phyloP scores from a whole-genome alignment of 495 filamentous ascomycete species.

The Podospora appendiculata region DNA sequence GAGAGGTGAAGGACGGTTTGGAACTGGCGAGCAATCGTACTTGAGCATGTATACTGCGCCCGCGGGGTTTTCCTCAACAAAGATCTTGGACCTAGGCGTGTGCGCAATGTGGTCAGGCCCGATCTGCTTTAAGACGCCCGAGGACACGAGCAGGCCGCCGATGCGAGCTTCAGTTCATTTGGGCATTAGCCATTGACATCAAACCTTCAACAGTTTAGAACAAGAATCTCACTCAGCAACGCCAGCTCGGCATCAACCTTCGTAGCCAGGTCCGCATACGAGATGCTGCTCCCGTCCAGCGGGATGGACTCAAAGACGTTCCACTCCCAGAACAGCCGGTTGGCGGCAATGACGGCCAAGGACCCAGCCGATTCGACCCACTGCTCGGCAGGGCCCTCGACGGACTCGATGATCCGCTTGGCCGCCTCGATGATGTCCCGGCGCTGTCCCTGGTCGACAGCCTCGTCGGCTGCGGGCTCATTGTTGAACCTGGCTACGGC shows the following conservation, averaged over 20 bases:
- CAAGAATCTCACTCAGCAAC: neutral
- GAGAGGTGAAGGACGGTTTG: too few relatives aligned
- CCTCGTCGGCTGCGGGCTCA: neutral
- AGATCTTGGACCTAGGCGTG: neutral
- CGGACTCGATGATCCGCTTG: neutral
- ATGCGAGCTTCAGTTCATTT: neutral
- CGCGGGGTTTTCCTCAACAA: neutral
- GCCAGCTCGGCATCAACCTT: neutral
- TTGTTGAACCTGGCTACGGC: neutral
- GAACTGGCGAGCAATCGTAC: neutral
- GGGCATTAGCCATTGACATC: too few relatives aligned
- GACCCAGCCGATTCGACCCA: neutral
- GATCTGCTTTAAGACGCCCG: neutral
- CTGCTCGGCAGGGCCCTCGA: neutral
- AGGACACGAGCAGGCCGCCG: neutral
- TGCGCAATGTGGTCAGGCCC: conserved; percentile 2
- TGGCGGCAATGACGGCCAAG: neutral
- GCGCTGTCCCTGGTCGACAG: neutral
- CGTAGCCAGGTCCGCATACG: neutral
- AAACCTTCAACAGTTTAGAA: neutral
- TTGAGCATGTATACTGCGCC: neutral
- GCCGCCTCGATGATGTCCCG: neutral
- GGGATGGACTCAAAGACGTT: conserved; percentile 1
- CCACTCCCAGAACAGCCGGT: neutral
- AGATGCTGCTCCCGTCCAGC: neutral